These are phyloP conservation scores for Citrus mangshanensis DNA, from an alignment of 345 rosid species.

Conservation along the genomic window DNA sequence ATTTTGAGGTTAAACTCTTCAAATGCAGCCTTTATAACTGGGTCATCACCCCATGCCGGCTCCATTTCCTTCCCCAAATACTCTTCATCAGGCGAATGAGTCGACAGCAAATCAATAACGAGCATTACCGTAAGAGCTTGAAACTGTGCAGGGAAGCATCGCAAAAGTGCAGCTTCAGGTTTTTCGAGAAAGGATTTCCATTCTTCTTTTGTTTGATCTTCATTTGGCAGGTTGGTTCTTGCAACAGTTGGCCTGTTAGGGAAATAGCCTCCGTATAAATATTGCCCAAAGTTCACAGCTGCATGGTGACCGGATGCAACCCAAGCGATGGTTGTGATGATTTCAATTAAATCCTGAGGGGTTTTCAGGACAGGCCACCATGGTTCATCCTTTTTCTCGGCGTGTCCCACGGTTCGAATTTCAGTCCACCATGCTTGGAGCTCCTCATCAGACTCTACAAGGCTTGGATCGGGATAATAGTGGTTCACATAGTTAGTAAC, in stretches of 20 bases:
- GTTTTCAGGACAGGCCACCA: constrained; percentile 48
- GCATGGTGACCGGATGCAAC: constrained; percentile 44
- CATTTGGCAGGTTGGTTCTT: constrained; percentile 39
- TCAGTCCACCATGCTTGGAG: constrained; percentile 62
- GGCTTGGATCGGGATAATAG: constrained; percentile 13
- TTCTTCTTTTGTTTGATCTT: constrained; percentile 30
- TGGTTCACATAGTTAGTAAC: constrained; percentile 23
- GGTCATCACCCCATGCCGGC: constrained; percentile 33
- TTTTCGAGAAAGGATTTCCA: constrained; percentile 31
- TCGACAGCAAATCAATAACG: constrained; percentile 36
- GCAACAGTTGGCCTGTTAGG: constrained; percentile 42
- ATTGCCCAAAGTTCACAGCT: constrained; percentile 43
- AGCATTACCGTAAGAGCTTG: constrained; percentile 49
- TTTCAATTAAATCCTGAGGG: constrained; percentile 1
- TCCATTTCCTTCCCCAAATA: constrained; percentile 37
- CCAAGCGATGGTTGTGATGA: constrained; percentile 33
- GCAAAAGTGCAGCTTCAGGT: constrained; percentile 37
- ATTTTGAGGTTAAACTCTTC: constrained; percentile 32
- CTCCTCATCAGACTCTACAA: constrained; percentile 33
- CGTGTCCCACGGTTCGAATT: background rate
- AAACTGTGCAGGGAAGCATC: constrained; percentile 41
- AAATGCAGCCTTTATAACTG: constrained; percentile 30
- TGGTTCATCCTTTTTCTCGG: constrained; percentile 9
- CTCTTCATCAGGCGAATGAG: constrained; percentile 55
- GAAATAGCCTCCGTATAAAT: constrained; percentile 33